Base-by-base conservation (phyloP, 805 yeast genomes). In the Saccharomyces mikatae region DNA sequence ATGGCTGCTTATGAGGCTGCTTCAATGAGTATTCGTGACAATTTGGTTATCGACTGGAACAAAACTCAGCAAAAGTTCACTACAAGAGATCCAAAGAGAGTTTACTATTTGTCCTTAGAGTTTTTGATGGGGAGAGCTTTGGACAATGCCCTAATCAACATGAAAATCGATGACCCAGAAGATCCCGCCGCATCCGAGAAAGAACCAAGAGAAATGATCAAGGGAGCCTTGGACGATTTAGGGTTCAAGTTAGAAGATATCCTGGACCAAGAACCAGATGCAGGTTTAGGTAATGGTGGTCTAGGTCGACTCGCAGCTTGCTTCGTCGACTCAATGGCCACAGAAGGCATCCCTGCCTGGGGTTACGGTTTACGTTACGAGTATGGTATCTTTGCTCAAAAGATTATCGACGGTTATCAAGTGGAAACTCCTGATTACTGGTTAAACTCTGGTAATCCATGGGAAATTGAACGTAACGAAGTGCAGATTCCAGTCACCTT, bases 261-360 rank as follows among this genome's bases (percentile, higher is more conserved):
- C 29, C 75, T 91, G 61, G 83, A 83, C 51, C 83, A 87, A 64
- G 97, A 90, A 72, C 94, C 95, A 0, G 97, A 90, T 71, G 96
- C 97, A 10, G 97, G 90, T 27, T 78, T 90, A 53, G 97, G 97
- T 65, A 91, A 91, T 66, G 97, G 97, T 67, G 97, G 97, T 59
- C 76, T 90, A 54, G 97, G 97, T 58, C 82, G 97, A 68, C 77
- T 90, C 66, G 97, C 97, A 24, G 96, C 97, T 22, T 91, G 97
- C 72, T 90, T 89, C 68, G 81, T 90, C 49, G 97, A 91, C 73
- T 89, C 96, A 1, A 74, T 90, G 68, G 82, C 94, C 36, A 83
- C 96, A 4, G 86, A 87, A 60, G 84, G 87, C 70, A 88, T 87
- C 70, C 89, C 95, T 17, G 96, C 96, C 51, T 90, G 97, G 97